Evolutionary conservation across 495 filamentous ascomycete species (phyloP).

Genomic region (Neurospora sp.): DNA sequence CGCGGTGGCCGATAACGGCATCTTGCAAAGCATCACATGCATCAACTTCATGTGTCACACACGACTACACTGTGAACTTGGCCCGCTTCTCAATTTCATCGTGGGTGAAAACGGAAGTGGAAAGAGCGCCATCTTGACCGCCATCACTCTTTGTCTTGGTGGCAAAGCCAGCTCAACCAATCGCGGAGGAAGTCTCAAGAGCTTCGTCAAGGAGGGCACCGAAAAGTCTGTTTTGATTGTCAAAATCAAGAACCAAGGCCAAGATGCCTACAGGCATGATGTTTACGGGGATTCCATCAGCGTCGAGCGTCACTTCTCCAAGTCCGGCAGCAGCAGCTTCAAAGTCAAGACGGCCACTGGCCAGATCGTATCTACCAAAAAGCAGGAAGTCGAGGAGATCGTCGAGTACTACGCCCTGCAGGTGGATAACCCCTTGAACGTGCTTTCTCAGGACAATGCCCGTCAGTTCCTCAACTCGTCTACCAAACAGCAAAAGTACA

Average conservation of each 20-base stretch:
- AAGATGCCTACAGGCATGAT: conserved; percentile 73
- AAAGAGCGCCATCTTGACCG: conserved; percentile 96
- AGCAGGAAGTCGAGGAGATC: conserved; percentile 82
- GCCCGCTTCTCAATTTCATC: conserved; percentile 94
- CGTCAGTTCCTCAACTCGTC: conserved; percentile 87
- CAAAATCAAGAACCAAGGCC: conserved; percentile 80
- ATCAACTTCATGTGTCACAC: conserved; percentile 94
- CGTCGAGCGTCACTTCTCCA: conserved; percentile 80
- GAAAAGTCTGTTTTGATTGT: conserved; percentile 53
- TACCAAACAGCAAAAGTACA: conserved; percentile 77
- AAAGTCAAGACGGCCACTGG: conserved; percentile 69
- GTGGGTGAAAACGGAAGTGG: conserved; percentile 96
- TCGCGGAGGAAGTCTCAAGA: conserved; percentile 81
- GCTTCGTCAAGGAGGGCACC: conserved; percentile 82
- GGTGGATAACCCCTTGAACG: conserved; percentile 94
- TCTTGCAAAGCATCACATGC: conserved; percentile 74
- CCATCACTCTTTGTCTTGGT: conserved; percentile 85
- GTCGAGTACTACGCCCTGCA: conserved; percentile 88
- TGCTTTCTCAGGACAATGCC: conserved; percentile 94
- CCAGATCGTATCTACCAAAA: conserved; percentile 70
- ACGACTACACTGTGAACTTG: conserved; percentile 68
- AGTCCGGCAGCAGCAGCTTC: conserved; percentile 68
- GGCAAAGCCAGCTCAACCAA: conserved; percentile 95
- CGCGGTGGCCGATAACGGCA: conserved; percentile 67
- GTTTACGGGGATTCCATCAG: conserved; percentile 78